These are phyloP conservation scores for Globisporangium middletonii DNA, from an alignment of 352 stramenopile genomes.

Conservation along the genomic window DNA sequence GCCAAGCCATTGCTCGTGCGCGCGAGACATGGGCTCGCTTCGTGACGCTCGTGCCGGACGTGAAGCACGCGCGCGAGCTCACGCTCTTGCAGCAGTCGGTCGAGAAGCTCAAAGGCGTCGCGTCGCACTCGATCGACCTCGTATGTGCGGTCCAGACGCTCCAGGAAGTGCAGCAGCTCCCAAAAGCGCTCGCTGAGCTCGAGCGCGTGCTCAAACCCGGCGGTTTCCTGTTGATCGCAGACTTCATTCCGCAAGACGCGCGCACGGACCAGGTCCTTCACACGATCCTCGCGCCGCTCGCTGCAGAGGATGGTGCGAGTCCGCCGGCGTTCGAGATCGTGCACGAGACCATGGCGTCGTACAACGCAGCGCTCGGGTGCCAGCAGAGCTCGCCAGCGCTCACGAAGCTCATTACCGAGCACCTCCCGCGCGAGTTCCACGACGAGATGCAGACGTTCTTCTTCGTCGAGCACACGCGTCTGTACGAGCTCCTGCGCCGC, in stretches of 20 bases:
- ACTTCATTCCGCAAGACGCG: constrained; percentile 54
- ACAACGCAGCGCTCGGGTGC: constrained; percentile 35
- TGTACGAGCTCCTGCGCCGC: constrained; percentile 39
- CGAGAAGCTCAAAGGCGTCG: constrained; percentile 50
- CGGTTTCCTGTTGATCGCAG: constrained; percentile 53
- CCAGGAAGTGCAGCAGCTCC: constrained; percentile 52
- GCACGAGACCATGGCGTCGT: constrained; percentile 39
- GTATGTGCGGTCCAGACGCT: constrained; percentile 52
- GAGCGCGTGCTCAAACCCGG: constrained; percentile 54
- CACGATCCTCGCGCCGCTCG: constrained; percentile 31
- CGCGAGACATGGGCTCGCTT: constrained; percentile 64
- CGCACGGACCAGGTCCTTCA: constrained; percentile 29
- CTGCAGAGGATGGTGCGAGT: background rate
- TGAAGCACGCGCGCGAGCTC: constrained; percentile 28
- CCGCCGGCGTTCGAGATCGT: constrained; percentile 32
- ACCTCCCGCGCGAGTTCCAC: constrained; percentile 40
- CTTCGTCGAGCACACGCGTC: constrained; percentile 35
- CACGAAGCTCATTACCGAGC: constrained; percentile 30
- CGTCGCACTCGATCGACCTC: constrained; percentile 48
- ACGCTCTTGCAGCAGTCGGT: constrained; percentile 61
- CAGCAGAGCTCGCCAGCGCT: constrained; percentile 29
- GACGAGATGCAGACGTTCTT: constrained; percentile 51
- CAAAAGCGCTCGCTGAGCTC: constrained; percentile 39
- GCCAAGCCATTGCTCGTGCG: constrained; percentile 54
- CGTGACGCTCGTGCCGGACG: constrained; percentile 24